Evolutionary conservation across 345 rosid species (phyloP), one percentile per base, ranked within the genome.

Genomic region (Dipteronia sinensis): DNA sequence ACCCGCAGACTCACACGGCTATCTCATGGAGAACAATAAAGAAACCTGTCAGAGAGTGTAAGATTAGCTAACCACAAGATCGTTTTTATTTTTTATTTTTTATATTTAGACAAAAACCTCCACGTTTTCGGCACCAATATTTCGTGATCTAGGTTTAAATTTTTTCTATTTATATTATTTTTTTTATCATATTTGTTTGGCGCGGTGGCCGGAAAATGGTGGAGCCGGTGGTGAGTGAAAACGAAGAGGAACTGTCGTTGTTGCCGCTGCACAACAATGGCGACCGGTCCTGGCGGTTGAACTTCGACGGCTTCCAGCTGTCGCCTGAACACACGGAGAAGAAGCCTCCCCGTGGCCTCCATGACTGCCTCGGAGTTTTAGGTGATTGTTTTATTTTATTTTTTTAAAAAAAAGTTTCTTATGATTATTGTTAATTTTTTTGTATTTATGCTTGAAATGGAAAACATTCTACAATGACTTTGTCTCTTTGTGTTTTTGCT

Each of bases 271-370:
- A 81, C 67, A 77, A 63, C 81, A 84, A 82, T 73, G 92, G 86
- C 25, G 98, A 94, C 71, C 72, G 47, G 1, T 92, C 99, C 7
- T 96, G 99, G 99, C 93, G 94, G 77, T 80, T 96, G 63, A 96
- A 96, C 87, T 96, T 96, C 86, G 94, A 94, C 22, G 90, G 93
- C 3, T 85, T 86, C 77, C 90, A 88, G 85, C 72, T 89, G 19
- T 86, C 91, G 1, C 16, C 92, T 0, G 90, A 88, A 71, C 92
- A 82, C 66, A 78, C 73, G 13, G 92, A 89, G 78, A 91, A 83
- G 81, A 90, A 82, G 76, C 82, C 80, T 16, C 83, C 90, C 2
- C 85, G 88, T 11, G 84, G 89, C 67, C 84, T 89, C 76, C 97
- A 91, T 61, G 87, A 86, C 42, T 96, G 97, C 77, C 92, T 89